These are phyloP conservation scores for Wallacemonas collosoma DNA, from an alignment of 208 protist species.

Conservation along the genomic window DNA sequence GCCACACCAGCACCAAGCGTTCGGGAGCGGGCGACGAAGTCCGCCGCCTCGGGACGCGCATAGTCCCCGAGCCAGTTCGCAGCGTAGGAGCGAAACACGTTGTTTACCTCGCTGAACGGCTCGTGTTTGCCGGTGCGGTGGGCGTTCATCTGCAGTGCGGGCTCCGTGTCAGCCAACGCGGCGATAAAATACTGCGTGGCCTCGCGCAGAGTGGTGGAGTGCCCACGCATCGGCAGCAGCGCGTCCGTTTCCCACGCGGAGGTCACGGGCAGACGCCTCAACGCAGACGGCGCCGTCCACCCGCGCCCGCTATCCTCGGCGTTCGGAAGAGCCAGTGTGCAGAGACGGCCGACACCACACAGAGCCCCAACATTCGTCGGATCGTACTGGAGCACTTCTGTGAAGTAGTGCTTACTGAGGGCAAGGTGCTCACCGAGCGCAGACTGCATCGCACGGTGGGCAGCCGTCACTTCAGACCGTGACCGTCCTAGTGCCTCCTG, in stretches of 20 bases:
- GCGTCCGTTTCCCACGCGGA: neutral
- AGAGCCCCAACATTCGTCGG: conserved; percentile 48
- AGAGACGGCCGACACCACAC: conserved; percentile 56
- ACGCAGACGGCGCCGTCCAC: neutral
- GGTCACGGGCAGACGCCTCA: neutral
- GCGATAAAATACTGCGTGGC: conserved; percentile 13
- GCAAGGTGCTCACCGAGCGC: conserved; percentile 24
- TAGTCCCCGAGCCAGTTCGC: conserved; percentile 40
- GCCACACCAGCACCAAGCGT: neutral
- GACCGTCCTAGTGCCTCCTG: neutral
- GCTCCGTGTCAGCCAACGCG: neutral
- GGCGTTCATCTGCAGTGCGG: neutral
- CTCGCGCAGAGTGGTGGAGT: neutral
- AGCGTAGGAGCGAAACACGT: conserved; percentile 38
- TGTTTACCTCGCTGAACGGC: conserved; percentile 2
- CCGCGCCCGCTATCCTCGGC: neutral
- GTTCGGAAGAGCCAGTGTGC: conserved; percentile 24
- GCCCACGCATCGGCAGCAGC: neutral
- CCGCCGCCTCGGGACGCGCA: neutral
- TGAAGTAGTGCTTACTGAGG: conserved; percentile 44
- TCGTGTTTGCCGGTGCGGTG: neutral
- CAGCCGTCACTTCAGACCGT: neutral
- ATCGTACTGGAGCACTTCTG: conserved; percentile 35
- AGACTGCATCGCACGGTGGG: conserved; percentile 9
- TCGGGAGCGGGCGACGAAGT: neutral